Evolutionary conservation across 2,329 filamentous ascomycete genomes (phyloP).

Genomic region (Pseudogymnoascus pannorum): DNA sequence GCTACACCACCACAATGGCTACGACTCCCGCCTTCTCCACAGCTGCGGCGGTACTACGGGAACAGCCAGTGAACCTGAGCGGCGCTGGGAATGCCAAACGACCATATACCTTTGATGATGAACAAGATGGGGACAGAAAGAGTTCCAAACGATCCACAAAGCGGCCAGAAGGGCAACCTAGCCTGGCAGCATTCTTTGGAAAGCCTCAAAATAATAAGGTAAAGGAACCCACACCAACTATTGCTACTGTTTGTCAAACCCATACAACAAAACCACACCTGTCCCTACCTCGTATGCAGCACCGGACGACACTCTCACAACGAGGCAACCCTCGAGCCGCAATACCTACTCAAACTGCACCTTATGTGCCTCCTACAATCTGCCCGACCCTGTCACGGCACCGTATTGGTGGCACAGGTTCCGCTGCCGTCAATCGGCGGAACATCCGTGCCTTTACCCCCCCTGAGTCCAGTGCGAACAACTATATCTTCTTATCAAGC

Average conservation of each 20-base stretch:
- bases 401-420: constrained; percentile 3
- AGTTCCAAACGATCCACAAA: background rate
- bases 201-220: background rate
- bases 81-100: background rate
- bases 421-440: constrained; percentile 16
- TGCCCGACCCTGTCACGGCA: constrained; percentile 4
- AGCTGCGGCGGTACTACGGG: background rate
- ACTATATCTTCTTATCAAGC: constrained; percentile 27
- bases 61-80: constrained; percentile 1
- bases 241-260: background rate
- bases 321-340: background rate
- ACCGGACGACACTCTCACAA: background rate
- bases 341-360: background rate
- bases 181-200: background rate
- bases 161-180: constrained; percentile 2
- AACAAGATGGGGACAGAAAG: background rate
- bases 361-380: constrained; percentile 4
- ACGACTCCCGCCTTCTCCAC: background rate
- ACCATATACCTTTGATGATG: background rate
- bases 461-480: constrained; percentile 13
- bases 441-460: constrained; percentile 12
- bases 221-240: background rate
- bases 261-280: background rate
- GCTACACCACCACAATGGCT: constrained; percentile 5
- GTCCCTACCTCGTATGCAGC: background rate